Evolutionary conservation across 441 rosid genomes (phyloP).

Genomic region (Pelargonium fulgidum): DNA sequence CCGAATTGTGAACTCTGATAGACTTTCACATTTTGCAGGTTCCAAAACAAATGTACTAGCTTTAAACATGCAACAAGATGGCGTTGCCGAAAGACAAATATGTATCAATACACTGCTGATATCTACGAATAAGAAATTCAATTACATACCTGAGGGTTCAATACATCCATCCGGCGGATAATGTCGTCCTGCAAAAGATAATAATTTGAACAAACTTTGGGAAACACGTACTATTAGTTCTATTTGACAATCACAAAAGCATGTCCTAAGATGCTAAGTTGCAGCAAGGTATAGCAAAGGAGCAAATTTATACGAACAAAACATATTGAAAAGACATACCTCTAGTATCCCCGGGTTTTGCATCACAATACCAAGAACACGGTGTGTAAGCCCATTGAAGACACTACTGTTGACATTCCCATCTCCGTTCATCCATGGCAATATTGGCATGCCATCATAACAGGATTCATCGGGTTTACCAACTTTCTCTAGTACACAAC

Average conservation of each 20-base stretch:
- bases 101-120: constrained; percentile 2
- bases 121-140: constrained; percentile 6
- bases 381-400: constrained; percentile 68
- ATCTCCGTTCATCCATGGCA: constrained; percentile 92
- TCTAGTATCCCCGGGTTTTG: constrained; percentile 82
- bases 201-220: background rate
- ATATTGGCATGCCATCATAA: constrained; percentile 49
- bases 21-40: background rate
- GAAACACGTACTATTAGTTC: background rate
- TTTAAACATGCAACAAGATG: background rate
- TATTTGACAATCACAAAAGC: background rate
- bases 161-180: constrained; percentile 49
- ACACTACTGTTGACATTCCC: constrained; percentile 61
- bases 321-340: constrained; percentile 40
- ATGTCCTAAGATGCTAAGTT: background rate
- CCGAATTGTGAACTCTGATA: background rate
- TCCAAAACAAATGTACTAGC: background rate
- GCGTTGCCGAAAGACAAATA: too few species aligned
- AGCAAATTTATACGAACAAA: background rate
- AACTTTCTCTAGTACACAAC: constrained; percentile 22
- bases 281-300: background rate
- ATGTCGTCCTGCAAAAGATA: constrained; percentile 49
- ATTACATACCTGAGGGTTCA: constrained; percentile 81
- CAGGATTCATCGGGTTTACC: constrained; percentile 27
- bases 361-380: constrained; percentile 76